Percentiles rank a stretch among this genome's conserved stretches.
phyloP scores from a whole-genome alignment of 371 early-diverging fungal genomes.

The Chytridiales sp. region DNA sequence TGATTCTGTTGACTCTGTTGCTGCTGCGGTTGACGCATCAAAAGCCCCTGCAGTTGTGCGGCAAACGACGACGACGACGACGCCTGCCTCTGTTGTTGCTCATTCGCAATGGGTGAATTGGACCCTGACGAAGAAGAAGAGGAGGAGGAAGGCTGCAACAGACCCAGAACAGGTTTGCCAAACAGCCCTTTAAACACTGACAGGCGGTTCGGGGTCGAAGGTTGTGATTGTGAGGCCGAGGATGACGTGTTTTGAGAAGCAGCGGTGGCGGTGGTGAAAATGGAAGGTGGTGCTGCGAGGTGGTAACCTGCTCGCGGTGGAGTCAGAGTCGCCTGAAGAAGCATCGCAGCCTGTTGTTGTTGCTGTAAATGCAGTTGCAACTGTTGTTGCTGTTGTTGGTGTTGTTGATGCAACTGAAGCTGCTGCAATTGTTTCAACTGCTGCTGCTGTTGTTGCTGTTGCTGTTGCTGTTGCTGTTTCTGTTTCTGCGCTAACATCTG shows the following conservation, averaged over 20 bases:
- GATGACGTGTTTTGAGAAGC: too few species aligned
- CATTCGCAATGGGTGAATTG: not conserved
- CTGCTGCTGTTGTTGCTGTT: constrained; percentile 14
- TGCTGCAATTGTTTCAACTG: constrained; percentile 15
- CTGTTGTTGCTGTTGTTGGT: constrained; percentile 25
- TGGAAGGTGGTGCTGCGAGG: not conserved
- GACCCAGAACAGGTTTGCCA: constrained; percentile 5
- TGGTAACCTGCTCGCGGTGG: too few species aligned
- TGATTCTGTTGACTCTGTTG: constrained; percentile 2
- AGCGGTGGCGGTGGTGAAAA: not conserved
- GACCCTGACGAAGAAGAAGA: not conserved
- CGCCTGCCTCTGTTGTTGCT: too few species aligned
- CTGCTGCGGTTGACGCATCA: constrained; percentile 2
- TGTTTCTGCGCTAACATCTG: constrained; percentile 24
- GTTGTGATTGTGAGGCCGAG: too few species aligned
- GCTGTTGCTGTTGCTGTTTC: constrained; percentile 21
- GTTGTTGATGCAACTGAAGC: constrained; percentile 16
- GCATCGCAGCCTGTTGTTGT: not conserved
- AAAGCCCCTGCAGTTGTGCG: not conserved
- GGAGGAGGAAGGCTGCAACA: not conserved
- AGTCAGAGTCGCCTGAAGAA: too few species aligned
- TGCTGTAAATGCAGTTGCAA: not conserved
- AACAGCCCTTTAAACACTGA: constrained; percentile 1
- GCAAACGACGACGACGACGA: not conserved
- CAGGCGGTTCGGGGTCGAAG: too few species aligned